A percentile compares a stretch with the other conserved stretches of the same genome.
These are phyloP conservation scores for Macrophomina phaseolina DNA, from an alignment of 2,329 filamentous ascomycete species.

Conservation along the genomic window DNA sequence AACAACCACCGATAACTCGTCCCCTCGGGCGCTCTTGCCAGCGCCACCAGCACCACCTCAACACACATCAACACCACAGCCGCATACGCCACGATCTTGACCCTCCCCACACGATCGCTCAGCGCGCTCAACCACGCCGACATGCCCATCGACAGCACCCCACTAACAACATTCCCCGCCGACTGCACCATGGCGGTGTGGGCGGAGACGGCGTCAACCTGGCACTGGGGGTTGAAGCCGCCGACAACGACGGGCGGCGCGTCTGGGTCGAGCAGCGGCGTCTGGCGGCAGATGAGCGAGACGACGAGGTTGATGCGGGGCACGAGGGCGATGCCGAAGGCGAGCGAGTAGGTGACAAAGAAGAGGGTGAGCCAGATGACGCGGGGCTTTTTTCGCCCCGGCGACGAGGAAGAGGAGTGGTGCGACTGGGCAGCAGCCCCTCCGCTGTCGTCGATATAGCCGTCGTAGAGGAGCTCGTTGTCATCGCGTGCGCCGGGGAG, in stretches of 20 bases:
- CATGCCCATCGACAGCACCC: constrained; percentile 27
- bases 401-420: too few relatives aligned
- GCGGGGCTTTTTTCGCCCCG: neutral
- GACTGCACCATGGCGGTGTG: constrained; percentile 23
- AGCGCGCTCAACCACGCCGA: constrained; percentile 26
- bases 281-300: constrained; percentile 19
- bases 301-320: constrained; percentile 30
- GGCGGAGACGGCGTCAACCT: constrained; percentile 22
- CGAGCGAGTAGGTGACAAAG: constrained; percentile 30
- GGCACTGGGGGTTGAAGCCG: constrained; percentile 30
- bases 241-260: constrained; percentile 26
- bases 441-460: too few relatives aligned
- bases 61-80: constrained; percentile 20
- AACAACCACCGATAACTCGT: constrained; percentile 28
- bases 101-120: constrained; percentile 29
- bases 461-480: neutral
- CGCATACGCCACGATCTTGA: constrained; percentile 26
- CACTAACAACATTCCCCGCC: constrained; percentile 27
- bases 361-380: constrained; percentile 30
- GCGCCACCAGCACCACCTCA: constrained; percentile 24
- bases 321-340: constrained; percentile 30
- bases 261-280: neutral
- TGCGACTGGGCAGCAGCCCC: too few relatives aligned
- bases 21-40: constrained; percentile 15
- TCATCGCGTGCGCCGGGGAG: neutral